A percentile compares a stretch with the other conserved stretches of the same genome.
Conservation (phyloP, 331 rosid genomes). For the Quercus phellos region DNA sequence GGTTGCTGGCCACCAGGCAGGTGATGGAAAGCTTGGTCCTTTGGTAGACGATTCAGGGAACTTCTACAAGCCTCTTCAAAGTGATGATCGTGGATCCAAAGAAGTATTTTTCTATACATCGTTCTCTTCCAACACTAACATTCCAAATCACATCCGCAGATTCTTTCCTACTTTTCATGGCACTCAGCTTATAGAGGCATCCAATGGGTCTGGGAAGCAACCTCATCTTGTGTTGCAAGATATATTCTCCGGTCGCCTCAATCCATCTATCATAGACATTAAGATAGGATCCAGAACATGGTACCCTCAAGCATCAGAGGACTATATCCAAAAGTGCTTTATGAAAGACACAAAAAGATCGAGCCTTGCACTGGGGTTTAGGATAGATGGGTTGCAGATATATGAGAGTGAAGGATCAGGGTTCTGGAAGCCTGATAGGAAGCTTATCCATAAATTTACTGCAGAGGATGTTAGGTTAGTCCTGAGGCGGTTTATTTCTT, state of each 20-base stretch:
- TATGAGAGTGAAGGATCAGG: slow-evolving; percentile 28
- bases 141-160: slow-evolving; percentile 35
- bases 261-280: slow-evolving; percentile 56
- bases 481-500: slow-evolving; percentile 63
- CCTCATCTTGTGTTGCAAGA: slow-evolving; percentile 69
- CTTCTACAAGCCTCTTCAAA: slow-evolving; percentile 86
- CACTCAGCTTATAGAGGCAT: slow-evolving; percentile 44
- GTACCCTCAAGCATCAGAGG: slow-evolving; percentile 58
- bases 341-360: slow-evolving; percentile 50
- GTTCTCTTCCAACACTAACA: slow-evolving; percentile 30
- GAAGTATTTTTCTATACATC: slow-evolving; percentile 53
- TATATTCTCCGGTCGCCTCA: slow-evolving; percentile 11
- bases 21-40: slow-evolving; percentile 59
- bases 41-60: slow-evolving; percentile 62
- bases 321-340: slow-evolving; percentile 47
- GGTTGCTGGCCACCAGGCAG: slow-evolving; percentile 78
- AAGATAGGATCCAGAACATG: slow-evolving; percentile 89
- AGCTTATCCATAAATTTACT: slow-evolving; percentile 21
- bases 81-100: slow-evolving; percentile 42
- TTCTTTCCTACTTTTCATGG: slow-evolving; percentile 65
- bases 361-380: slow-evolving; percentile 48
- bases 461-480: slow-evolving; percentile 24
- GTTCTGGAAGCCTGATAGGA: slow-evolving; percentile 55
- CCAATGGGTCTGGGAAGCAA: slow-evolving; percentile 67
- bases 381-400: slow-evolving; percentile 65